Conservation (phyloP, 1,284 basidiomycete genomes). For the Malassezia slooffiae region DNA sequence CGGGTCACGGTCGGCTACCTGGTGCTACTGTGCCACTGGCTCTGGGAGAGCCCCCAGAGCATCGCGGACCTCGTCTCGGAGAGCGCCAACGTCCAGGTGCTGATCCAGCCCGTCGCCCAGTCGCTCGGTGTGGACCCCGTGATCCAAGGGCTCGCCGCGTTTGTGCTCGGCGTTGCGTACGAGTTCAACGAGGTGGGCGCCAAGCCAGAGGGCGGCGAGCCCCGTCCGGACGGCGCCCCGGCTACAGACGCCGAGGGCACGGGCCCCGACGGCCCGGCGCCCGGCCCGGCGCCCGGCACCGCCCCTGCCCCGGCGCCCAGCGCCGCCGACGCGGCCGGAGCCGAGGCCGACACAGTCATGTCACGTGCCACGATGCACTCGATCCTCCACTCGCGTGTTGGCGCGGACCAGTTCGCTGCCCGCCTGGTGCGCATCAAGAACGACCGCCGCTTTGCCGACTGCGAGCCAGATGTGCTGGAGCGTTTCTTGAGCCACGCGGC, state of each 20-base stretch:
- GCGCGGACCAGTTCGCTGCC: conserved; percentile 77
- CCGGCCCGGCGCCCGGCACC: too few species aligned
- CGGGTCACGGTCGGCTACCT: conserved; percentile 77
- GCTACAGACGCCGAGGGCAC: too few species aligned
- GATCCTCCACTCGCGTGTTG: conserved; percentile 66
- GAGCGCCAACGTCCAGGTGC: conserved; percentile 66
- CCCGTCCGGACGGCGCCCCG: too few species aligned
- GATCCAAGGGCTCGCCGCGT: conserved; percentile 79
- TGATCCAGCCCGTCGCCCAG: conserved; percentile 83
- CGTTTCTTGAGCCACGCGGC: conserved; percentile 18
- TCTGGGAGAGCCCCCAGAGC: conserved; percentile 86
- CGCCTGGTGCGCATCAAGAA: conserved; percentile 75
- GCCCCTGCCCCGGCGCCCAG: neutral
- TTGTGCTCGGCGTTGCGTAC: conserved; percentile 84
- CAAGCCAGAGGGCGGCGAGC: too few species aligned
- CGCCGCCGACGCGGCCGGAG: neutral
- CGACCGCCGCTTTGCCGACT: conserved; percentile 77
- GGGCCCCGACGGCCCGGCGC: too few species aligned
- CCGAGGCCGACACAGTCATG: conserved; percentile 10
- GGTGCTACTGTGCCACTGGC: conserved; percentile 72
- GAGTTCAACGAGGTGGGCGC: conserved; percentile 28
- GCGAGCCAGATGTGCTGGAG: conserved; percentile 63
- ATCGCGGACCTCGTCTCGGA: conserved; percentile 78
- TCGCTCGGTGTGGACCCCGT: conserved; percentile 70
- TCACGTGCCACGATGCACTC: conserved; percentile 50